Evolutionary conservation across 805 yeast genomes (phyloP), one percentile per base, ranked within the genome.

Genomic region (Metschnikowia corniflorae): DNA sequence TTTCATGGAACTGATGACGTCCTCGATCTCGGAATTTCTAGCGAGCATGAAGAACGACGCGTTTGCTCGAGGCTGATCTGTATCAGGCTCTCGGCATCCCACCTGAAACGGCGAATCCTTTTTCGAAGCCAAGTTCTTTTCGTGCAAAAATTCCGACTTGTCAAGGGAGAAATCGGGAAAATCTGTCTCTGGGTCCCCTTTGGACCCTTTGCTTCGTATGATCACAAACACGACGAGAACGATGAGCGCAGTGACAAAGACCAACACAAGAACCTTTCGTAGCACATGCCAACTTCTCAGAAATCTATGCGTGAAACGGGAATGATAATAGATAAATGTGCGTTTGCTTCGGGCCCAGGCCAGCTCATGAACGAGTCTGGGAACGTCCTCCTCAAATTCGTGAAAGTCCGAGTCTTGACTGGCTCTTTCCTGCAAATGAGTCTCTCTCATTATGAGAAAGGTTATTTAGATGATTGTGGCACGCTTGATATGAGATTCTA

Each of bases 11-110:
- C 72, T 68, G 2, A 84, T 52, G 2, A 87, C 95, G n/a, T 85
- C 94, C 3, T 77, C 73, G 2, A 87, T 41, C 53, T 91, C 97
- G 3, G 75, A 65, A 55, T 91, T 88, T 43, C 96, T 66, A 0
- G 95, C 87, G 33, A 91, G 63, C 56, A 89, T 81, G 16, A 89
- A 86, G 47, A 91, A 72, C 1, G 91, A 83, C 0, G 97, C 97
- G 51, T 82, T 86, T 19, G 85, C 88, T 23, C 84, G 64, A 4
- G 62, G 69, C 14, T 49, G 57, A 6, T 35, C 19, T 1, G 44
- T 37, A 7, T 71, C 68, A 14, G 78, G 77, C 4, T 66, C 71
- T 6, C 51, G 41, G 50, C 88, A 82, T 2, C 87, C 88, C 18
- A 58, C 48, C 23, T 58, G 61, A 46, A 82, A 82, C 0, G 80